Conservation (phyloP, 768 basidiomycete species). For the Filobasidium floriforme region DNA sequence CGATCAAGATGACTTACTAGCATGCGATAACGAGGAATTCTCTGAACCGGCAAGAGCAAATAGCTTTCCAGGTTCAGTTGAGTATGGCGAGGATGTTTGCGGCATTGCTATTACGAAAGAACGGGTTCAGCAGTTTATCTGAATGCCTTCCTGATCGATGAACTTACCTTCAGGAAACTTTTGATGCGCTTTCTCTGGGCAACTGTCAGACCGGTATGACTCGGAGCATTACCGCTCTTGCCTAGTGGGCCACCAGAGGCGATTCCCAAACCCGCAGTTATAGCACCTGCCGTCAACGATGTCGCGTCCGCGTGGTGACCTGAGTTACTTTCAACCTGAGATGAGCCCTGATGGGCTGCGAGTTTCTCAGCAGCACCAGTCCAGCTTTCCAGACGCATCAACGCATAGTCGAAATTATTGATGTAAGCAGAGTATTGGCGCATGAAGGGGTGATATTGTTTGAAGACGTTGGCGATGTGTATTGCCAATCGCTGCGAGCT, state of each 20-base stretch:
- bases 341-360: too few relatives aligned
- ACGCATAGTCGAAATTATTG: slow-evolving; percentile 93
- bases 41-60: slow-evolving; percentile 85
- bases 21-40: slow-evolving; percentile 92
- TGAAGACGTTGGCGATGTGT: slow-evolving; percentile 77
- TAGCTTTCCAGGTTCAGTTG: slow-evolving; percentile 93
- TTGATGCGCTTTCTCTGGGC: slow-evolving; percentile 83
- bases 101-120: slow-evolving; percentile 57
- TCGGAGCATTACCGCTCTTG: slow-evolving; percentile 8
- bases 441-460: slow-evolving; percentile 94
- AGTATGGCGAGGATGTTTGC: slow-evolving; percentile 78
- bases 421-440: slow-evolving; percentile 97
- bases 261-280: slow-evolving; percentile 28
- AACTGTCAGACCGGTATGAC: slow-evolving; percentile 51
- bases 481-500: slow-evolving; percentile 67
- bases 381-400: slow-evolving; percentile 83
- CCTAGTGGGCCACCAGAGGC: slow-evolving; percentile 9
- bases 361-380: slow-evolving; percentile 32
- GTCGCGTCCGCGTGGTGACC: too few relatives aligned
- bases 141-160: neutral
- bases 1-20: slow-evolving; percentile 54
- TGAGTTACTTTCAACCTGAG: too few relatives aligned
- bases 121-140: neutral
- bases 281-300: slow-evolving; percentile 21
- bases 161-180: slow-evolving; percentile 58